Base-by-base conservation (phyloP, 2,329 filamentous ascomycete species). In the Colletotrichum scovillei region DNA sequence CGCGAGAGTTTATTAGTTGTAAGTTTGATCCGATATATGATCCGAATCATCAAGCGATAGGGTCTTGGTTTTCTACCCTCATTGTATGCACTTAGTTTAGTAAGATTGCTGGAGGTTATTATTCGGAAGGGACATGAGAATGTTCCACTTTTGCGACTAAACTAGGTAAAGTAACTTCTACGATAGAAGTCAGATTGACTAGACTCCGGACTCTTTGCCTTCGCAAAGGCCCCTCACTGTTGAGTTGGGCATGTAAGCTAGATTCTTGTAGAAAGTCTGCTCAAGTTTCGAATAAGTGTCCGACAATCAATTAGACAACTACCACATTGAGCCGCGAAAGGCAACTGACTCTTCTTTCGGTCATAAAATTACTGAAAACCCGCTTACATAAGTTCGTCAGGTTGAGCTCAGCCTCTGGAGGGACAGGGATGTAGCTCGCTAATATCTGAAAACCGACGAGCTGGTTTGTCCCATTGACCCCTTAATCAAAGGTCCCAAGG, bases 401-500 rank as follows among this genome's bases (percentile, higher is more conserved):
- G 30, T 19, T n/a, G n/a, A 24, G 42, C 35, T 55, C 28, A 22
- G 30, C 62, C 62, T 53, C 42, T 30, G 35, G 5, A 42, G 16
- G 11, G 14, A 46, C 67, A 70, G 62, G 67, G 67, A 70, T 69
- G 38, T 28, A 24, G 7, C 26, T 66, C 67, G 62, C 62, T 53
- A 66, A 30, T 28, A 32, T 30, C 28, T 30, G n/a, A 14, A 22
- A 32, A 26, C 56, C 63, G 46, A 35, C 60, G 28, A 24, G 24
- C 32, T 46, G 53, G 68, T 56, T 67, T 26, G 53, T 71, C 63
- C 38, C 53, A 58, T 64, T n/a, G 30, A 38, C 64, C 69, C 69
- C 69, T 67, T 63, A 72, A 72, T 72, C 19, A 68, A 63, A 67
- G 5, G 6, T 12, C n/a, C 32, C 46, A 60, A 63, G 56, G 64